A percentile compares a stretch with the other conserved stretches of the same genome.
These are phyloP conservation scores for Tricholoma flavovirens DNA, from an alignment of 768 basidiomycete species.

Conservation along the genomic window DNA sequence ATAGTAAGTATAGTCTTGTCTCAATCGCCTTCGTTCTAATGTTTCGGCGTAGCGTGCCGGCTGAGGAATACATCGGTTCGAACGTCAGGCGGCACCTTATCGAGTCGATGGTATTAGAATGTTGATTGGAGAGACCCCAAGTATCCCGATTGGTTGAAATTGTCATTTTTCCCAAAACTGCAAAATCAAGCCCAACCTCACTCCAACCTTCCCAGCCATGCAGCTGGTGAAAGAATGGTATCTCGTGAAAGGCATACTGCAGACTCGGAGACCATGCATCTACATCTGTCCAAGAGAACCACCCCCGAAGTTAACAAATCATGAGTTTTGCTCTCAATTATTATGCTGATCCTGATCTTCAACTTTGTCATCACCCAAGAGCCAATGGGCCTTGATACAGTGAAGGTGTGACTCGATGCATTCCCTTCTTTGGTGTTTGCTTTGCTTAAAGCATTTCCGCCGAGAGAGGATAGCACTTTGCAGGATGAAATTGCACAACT, in stretches of 20 bases:
- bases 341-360: constrained; percentile 53
- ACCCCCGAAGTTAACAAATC: constrained; percentile 26
- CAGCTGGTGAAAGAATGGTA: neutral
- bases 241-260: constrained; percentile 17
- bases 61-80: constrained; percentile 44
- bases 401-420: constrained; percentile 39
- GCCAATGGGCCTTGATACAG: constrained; percentile 22
- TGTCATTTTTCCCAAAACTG: constrained; percentile 23
- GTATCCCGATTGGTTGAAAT: constrained; percentile 21
- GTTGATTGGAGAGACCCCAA: constrained; percentile 34
- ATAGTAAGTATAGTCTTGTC: constrained; percentile 38
- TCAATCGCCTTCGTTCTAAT: neutral
- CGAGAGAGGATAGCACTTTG: constrained; percentile 30
- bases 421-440: constrained; percentile 52
- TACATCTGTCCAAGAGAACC: constrained; percentile 19
- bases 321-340: constrained; percentile 40
- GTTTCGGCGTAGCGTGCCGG: constrained; percentile 33
- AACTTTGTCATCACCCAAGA: constrained; percentile 26
- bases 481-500: constrained; percentile 26
- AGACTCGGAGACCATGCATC: constrained; percentile 22
- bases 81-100: constrained; percentile 36
- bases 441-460: constrained; percentile 43
- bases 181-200: constrained; percentile 8
- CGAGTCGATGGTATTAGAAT: constrained; percentile 33
- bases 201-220: constrained; percentile 11